These are phyloP conservation scores for Alternaria gaisen DNA, from an alignment of 2,329 filamentous ascomycete species.

Conservation along the genomic window DNA sequence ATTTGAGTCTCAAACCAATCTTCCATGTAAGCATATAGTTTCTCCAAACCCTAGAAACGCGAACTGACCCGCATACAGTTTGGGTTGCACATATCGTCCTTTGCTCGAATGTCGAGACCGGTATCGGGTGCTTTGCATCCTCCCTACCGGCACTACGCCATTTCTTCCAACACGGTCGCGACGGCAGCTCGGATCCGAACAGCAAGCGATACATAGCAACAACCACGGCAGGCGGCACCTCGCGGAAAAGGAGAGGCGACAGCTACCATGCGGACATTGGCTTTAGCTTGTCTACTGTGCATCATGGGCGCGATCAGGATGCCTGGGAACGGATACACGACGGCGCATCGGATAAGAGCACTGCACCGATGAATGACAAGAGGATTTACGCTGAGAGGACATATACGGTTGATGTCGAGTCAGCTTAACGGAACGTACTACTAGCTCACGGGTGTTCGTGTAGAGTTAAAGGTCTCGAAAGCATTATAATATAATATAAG, in stretches of 20 bases:
- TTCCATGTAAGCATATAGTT: conserved; percentile 24
- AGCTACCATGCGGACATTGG: conserved; percentile 21
- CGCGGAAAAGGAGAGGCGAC: conserved; percentile 5
- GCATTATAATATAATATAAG: not conserved
- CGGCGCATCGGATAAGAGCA: conserved; percentile 25
- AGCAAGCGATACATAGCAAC: not conserved
- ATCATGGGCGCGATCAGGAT: conserved; percentile 23
- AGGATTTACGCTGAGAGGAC: conserved; percentile 22
- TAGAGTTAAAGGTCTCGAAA: not conserved
- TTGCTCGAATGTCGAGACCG: conserved; percentile 36
- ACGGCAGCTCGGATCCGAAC: conserved; percentile 23
- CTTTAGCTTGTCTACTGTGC: conserved; percentile 24
- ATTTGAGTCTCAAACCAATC: conserved; percentile 22
- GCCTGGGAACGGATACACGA: conserved; percentile 31
- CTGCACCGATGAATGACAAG: conserved; percentile 20
- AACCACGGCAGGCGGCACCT: not conserved
- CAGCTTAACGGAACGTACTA: not conserved
- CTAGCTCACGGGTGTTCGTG: not conserved
- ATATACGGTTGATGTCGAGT: conserved; percentile 27
- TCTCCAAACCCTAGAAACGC: not conserved
- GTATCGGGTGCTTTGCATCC: conserved; percentile 32
- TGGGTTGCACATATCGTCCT: conserved; percentile 36
- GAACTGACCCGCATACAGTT: conserved; percentile 2
- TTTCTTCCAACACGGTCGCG: conserved; percentile 18
- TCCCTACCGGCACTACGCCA: conserved; percentile 31